phyloP scores from a whole-genome alignment of 108 stramenopile species.

The Cyclotella kingstonii region DNA sequence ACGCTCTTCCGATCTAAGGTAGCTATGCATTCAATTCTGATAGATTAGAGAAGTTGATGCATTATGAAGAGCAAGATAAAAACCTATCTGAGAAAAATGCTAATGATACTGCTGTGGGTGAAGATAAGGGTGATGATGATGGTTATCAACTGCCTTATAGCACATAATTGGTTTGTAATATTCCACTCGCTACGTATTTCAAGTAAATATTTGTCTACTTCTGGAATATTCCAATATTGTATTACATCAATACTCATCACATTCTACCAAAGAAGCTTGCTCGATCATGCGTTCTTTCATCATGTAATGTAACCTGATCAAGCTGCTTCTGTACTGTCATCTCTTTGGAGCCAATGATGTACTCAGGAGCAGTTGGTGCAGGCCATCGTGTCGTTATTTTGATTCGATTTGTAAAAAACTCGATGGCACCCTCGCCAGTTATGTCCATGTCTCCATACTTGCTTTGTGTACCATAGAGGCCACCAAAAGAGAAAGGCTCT shows the following conservation, averaged over 20 bases:
- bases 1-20: slow-evolving; percentile 11
- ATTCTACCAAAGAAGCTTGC: too few species aligned
- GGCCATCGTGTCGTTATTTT: slow-evolving; percentile 95
- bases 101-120: slow-evolving; percentile 38
- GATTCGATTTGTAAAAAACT: slow-evolving; percentile 95
- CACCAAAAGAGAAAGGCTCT: slow-evolving; percentile 82
- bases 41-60: slow-evolving; percentile 52
- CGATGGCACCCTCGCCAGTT: slow-evolving; percentile 94
- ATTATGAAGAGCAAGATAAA: neutral
- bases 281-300: too few species aligned
- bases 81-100: slow-evolving; percentile 6
- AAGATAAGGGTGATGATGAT: slow-evolving; percentile 72
- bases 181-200: slow-evolving; percentile 17
- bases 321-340: too few species aligned
- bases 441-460: slow-evolving; percentile 98
- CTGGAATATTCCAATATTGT: too few species aligned
- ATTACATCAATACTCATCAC: too few species aligned
- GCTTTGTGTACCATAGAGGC: slow-evolving; percentile 76
- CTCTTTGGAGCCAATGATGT: too few species aligned
- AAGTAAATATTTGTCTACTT: too few species aligned
- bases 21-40: slow-evolving; percentile 50
- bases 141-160: slow-evolving; percentile 47
- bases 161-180: slow-evolving; percentile 3
- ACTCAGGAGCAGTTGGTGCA: slow-evolving; percentile 32
- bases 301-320: too few species aligned